Evolutionary conservation across 192 early-diverging fungal species (phyloP).

Genomic region (Hyaloraphidium curvatum): DNA sequence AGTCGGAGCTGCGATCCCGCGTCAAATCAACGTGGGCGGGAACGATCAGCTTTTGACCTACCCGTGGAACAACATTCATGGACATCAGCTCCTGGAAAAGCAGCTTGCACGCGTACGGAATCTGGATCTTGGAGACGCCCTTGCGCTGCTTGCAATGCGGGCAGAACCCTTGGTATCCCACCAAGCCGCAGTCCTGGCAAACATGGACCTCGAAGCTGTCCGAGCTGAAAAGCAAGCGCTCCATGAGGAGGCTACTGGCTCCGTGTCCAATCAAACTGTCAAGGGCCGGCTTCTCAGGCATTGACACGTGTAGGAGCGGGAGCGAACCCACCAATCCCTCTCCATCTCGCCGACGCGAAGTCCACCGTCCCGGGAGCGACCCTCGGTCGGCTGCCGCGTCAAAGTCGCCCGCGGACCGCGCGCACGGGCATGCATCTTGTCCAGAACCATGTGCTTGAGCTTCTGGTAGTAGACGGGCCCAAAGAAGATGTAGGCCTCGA

Average conservation of each 20-base stretch:
- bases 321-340: slow-evolving; percentile 77
- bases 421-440: slow-evolving; percentile 96
- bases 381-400: slow-evolving; percentile 92
- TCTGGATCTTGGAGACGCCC: slow-evolving; percentile 74
- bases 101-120: slow-evolving; percentile 93
- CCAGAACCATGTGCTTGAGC: slow-evolving; percentile 97
- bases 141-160: slow-evolving; percentile 72
- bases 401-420: slow-evolving; percentile 73
- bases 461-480: slow-evolving; percentile 95
- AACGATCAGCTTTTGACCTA: too few relatives aligned
- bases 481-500: slow-evolving; percentile 91
- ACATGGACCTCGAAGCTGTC: slow-evolving; percentile 87
- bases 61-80: slow-evolving; percentile 80
- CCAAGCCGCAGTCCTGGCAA: slow-evolving; percentile 74
- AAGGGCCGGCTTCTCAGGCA: too few relatives aligned
- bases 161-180: slow-evolving; percentile 64
- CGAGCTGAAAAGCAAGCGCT: slow-evolving; percentile 78
- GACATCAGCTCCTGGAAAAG: slow-evolving; percentile 93
- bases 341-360: slow-evolving; percentile 98
- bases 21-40: too few relatives aligned
- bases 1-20: too few relatives aligned
- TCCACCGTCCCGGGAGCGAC: slow-evolving; percentile 89
- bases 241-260: slow-evolving; percentile 75
- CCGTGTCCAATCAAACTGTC: slow-evolving; percentile 95
- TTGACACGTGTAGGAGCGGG: too few relatives aligned